phyloP scores from a whole-genome alignment of 176 grass and related monocot genomes.

The Chloris gayana region DNA sequence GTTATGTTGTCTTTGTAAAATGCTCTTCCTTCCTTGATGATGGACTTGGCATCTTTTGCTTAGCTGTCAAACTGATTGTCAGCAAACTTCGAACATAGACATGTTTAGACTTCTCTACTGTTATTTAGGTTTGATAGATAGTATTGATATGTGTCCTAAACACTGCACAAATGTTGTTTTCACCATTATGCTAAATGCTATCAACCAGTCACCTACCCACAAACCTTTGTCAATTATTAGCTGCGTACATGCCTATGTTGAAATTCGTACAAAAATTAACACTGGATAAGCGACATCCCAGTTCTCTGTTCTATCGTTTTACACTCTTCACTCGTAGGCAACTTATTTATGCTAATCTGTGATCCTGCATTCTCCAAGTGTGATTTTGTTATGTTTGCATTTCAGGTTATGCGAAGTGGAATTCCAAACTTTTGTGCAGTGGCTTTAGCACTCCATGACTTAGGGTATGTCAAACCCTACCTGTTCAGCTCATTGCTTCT shows the following conservation, averaged over 20 bases:
- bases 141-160: neutral
- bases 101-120: neutral
- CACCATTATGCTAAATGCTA: neutral
- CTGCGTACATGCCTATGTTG: constrained; percentile 8
- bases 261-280: neutral
- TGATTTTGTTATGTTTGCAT: constrained; percentile 14
- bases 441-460: constrained; percentile 88
- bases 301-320: neutral
- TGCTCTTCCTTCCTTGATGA: neutral
- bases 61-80: neutral
- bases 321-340: neutral
- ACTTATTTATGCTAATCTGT: constrained; percentile 14
- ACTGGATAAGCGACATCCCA: neutral
- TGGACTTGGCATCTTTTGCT: neutral
- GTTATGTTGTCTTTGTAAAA: neutral
- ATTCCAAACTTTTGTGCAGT: constrained; percentile 95
- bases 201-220: constrained; percentile 6
- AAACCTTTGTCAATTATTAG: constrained; percentile 21
- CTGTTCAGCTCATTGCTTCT: constrained; percentile 28
- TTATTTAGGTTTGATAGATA: constrained; percentile 28
- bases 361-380: neutral
- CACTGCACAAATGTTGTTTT: constrained; percentile 20
- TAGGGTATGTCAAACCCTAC: constrained; percentile 59
- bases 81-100: constrained; percentile 14
- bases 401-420: constrained; percentile 92